phyloP scores from a whole-genome alignment of 768 basidiomycete species.

The Crucibulum laeve region DNA sequence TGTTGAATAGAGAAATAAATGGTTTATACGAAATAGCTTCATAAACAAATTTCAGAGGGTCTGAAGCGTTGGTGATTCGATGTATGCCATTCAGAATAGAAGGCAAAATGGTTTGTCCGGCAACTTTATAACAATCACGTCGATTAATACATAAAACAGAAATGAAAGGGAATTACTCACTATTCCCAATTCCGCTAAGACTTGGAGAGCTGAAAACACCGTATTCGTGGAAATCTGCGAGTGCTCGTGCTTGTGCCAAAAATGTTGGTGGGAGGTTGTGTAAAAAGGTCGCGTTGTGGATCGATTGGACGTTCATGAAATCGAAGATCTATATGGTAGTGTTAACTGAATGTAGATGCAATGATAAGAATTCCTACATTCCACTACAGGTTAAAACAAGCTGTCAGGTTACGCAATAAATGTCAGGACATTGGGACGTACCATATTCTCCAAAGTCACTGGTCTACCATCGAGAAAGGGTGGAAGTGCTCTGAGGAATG shows the following conservation, averaged over 20 bases:
- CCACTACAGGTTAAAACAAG: constrained; percentile 19
- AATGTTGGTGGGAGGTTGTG: constrained; percentile 39
- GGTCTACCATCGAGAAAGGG: constrained; percentile 52
- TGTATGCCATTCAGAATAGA: constrained; percentile 51
- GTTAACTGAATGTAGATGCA: not conserved
- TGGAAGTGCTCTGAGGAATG: constrained; percentile 44
- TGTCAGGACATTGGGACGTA: constrained; percentile 16
- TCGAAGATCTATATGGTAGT: constrained; percentile 50
- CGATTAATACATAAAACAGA: not conserved
- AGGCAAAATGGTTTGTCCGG: constrained; percentile 60
- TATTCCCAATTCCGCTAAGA: constrained; percentile 62
- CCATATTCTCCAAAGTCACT: constrained; percentile 56
- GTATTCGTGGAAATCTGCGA: constrained; percentile 75
- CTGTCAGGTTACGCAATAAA: not conserved
- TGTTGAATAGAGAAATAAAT: constrained; percentile 73
- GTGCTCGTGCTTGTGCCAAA: constrained; percentile 49
- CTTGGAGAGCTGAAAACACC: constrained; percentile 53
- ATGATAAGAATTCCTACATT: constrained; percentile 23
- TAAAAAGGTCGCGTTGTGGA: constrained; percentile 59
- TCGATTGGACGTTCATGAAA: constrained; percentile 68
- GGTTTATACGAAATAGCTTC: constrained; percentile 73
- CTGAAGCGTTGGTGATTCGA: constrained; percentile 41
- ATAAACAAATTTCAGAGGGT: constrained; percentile 55
- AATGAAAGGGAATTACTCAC: constrained; percentile 23
- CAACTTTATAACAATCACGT: constrained; percentile 49